A percentile compares a stretch with the other conserved stretches of the same genome.
Evolutionary conservation across 2,329 filamentous ascomycete species (phyloP).

Genomic region (Aspergillus ibericus): DNA sequence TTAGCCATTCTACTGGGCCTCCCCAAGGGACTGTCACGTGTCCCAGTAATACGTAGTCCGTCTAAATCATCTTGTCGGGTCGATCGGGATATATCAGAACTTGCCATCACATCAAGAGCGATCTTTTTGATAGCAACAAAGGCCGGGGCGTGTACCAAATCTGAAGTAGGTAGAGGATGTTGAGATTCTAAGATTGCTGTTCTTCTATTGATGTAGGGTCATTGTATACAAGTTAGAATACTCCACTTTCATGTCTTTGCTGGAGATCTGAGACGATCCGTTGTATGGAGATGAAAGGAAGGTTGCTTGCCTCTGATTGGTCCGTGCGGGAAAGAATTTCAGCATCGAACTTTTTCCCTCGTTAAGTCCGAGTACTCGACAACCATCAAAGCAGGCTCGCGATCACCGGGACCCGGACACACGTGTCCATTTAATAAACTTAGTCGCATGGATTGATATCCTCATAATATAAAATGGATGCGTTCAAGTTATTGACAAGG

Average conservation of each 20-base stretch:
- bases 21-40: neutral
- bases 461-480: constrained; percentile 39
- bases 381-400: constrained; percentile 5
- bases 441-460: constrained; percentile 7
- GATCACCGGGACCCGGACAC: neutral
- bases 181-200: no score
- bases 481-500: constrained; percentile 46
- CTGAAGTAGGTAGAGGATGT: no score
- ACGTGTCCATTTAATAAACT: neutral
- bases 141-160: no score
- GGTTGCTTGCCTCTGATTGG: constrained; percentile 33
- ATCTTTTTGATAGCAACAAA: no score
- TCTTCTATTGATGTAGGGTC: no score
- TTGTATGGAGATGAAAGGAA: neutral
- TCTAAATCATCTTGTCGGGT: no score
- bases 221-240: no score
- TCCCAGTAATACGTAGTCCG: neutral
- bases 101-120: no score
- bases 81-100: no score
- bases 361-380: constrained; percentile 13
- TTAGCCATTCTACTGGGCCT: neutral
- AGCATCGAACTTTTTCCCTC: constrained; percentile 23
- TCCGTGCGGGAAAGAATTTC: constrained; percentile 28
- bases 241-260: no score
- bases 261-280: neutral